Evolutionary conservation across 441 rosid genomes (phyloP), one percentile per base, ranked within the genome.

Genomic region (Euphorbia celastroides): DNA sequence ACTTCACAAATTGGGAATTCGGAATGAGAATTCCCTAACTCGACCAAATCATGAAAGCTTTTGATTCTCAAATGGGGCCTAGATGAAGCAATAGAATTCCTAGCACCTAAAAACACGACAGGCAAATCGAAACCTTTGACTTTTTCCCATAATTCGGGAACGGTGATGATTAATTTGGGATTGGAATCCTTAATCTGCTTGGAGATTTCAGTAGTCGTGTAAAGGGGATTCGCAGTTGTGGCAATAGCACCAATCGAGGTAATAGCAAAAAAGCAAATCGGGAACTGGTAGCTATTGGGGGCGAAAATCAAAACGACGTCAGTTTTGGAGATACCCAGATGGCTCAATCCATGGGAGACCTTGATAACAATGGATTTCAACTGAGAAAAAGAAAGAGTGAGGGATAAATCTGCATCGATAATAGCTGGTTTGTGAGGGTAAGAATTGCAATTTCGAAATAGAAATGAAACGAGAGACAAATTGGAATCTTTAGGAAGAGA

Each of bases 251-350:
- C 95, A 48, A 88, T 67, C 7, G 92, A 81, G 7, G 82, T 54
- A n/a, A 85, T 72, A 36, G 88, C 96, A 61, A 90, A 81, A 77
- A 93, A 87, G 61, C 93, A 90, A 70, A 90, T 67, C 25, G 90
- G 93, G 69, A 75, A 85, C 48, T 81, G 90, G 73, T 86, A 72
- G 0, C 92, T 87, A 74, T 93, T 93, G 0, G 97, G 96, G 20
- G 92, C 80, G 68, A 87, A 84, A 60, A 88, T 82, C 62, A 90
- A 44, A 12, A 93, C 90, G 10, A 79, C 93, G 44, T 93, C 93
- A 58, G 77, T 79, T 77, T 80, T 84, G 16, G 72, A 79, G 34
- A 93, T 62, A 51, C 91, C 94, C 51, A 93, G 77, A 25, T 76
- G 82, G 79, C 71, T 82, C 36, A 93, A 81, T 0, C 88, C 94